Base-by-base conservation (phyloP, 345 rosid species). In the Balakata baccata region DNA sequence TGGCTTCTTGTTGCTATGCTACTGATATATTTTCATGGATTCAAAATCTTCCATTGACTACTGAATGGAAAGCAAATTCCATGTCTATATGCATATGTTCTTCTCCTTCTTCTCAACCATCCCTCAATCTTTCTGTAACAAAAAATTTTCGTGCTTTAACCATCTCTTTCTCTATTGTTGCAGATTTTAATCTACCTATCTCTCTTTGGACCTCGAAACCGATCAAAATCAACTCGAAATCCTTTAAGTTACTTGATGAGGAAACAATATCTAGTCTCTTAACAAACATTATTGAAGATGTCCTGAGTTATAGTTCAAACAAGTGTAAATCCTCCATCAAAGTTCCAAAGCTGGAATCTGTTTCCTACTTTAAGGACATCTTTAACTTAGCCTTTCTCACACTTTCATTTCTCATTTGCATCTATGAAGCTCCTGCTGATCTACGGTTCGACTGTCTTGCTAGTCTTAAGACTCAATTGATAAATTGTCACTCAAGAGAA, bases 401-500 rank as follows among this genome's bases (percentile, higher is more conserved):
- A 22, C 87, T 94, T 18, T 64, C 81, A 0, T 70, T 92, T 56
- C 86, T 94, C 34, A 74, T 94, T 4, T 90, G 93, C 81, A 83
- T 89, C 86, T 92, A 92, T 7, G 96, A 94, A 79, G 96, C 94
- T 2, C 98, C 97, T 1, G 64, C 77, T 0, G 87, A 85, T 68
- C 84, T 94, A 11, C 77, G 98, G 16, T 74, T 86, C 7, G 74
- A 75, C 11, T 92, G 96, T 73, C 79, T 94, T 11, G 76, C 63
- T 53, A 76, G 79, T 64, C 76, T 94, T 43, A 90, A 86, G 88
- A 78, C 85, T 68, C 87, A 86, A 29, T 57, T 94, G 50, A 64
- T 82, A 9, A 64, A 75, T 77, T 74, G 80, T 72, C 83, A 74
- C 8, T 73, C 80, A 62, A 84, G 91, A 63, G 80, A 74, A 39